A percentile compares a stretch with the other conserved stretches of the same genome.
Evolutionary conservation across 257 asterid genomes (phyloP).

Genomic region (Capsicum baccatum): DNA sequence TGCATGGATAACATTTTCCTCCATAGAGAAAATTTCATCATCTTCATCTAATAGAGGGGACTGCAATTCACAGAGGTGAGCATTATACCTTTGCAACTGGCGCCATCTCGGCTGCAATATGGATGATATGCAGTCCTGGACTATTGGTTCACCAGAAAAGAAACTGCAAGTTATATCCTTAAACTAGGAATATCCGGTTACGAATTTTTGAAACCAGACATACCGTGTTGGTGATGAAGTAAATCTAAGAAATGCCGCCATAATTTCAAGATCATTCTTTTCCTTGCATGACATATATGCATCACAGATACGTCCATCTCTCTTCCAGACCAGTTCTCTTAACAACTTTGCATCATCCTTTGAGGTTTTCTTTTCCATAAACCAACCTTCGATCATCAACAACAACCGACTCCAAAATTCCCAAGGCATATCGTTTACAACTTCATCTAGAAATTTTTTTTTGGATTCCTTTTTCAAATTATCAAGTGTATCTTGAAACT

Average conservation of each 20-base stretch:
- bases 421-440: constrained; percentile 64
- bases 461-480: constrained; percentile 71
- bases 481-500: constrained; percentile 79
- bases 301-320: constrained; percentile 61
- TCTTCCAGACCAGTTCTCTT: constrained; percentile 80
- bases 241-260: constrained; percentile 61
- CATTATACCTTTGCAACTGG: constrained; percentile 95
- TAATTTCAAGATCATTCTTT: constrained; percentile 69
- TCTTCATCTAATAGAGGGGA: constrained; percentile 16
- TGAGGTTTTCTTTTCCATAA: constrained; percentile 79
- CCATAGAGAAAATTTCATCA: background rate
- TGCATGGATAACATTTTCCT: too few relatives aligned
- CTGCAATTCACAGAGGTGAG: constrained; percentile 1
- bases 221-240: constrained; percentile 64
- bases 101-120: constrained; percentile 99
- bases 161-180: constrained; percentile 40
- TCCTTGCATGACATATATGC: constrained; percentile 71
- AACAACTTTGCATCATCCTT: constrained; percentile 65
- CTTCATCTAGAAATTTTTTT: constrained; percentile 49
- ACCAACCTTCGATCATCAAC: constrained; percentile 95
- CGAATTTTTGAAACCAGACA: constrained; percentile 24
- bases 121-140: constrained; percentile 80
- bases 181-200: constrained; percentile 11
- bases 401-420: constrained; percentile 85
- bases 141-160: constrained; percentile 49